Conservation (phyloP, 2,329 filamentous ascomycete genomes). For the Nannizziopsis arthrosporioides region DNA sequence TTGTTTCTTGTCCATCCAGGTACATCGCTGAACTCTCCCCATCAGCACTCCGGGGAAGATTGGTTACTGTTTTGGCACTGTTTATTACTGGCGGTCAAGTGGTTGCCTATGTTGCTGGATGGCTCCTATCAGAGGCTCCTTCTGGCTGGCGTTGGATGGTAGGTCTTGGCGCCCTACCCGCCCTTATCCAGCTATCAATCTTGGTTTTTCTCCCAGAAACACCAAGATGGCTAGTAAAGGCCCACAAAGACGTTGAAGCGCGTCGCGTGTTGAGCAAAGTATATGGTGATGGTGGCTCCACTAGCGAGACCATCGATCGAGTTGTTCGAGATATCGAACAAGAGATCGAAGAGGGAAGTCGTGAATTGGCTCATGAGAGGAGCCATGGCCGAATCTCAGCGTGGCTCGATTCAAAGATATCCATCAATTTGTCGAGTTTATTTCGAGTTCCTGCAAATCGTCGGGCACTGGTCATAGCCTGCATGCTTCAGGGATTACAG, state of each 20-base stretch:
- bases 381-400: constrained; percentile 9
- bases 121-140: constrained; percentile 51
- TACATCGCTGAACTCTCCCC: constrained; percentile 84
- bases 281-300: constrained; percentile 41
- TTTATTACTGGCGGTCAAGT: constrained; percentile 85
- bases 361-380: constrained; percentile 27
- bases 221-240: constrained; percentile 72
- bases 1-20: constrained; percentile 18
- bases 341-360: constrained; percentile 60
- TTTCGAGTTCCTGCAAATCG: constrained; percentile 38
- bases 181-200: constrained; percentile 56
- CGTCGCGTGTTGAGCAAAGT: constrained; percentile 53
- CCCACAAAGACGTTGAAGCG: constrained; percentile 51
- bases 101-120: constrained; percentile 75
- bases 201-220: constrained; percentile 72
- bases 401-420: constrained; percentile 4
- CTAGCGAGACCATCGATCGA: constrained; percentile 41
- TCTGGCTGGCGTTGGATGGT: constrained; percentile 87
- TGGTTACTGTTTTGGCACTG: constrained; percentile 71
- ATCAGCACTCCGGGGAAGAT: constrained; percentile 58
- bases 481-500: constrained; percentile 74
- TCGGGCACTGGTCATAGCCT: constrained; percentile 71
- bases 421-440: constrained; percentile 19
- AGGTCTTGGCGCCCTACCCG: constrained; percentile 68
- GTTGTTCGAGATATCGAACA: constrained; percentile 59